A percentile compares a stretch with the other conserved stretches of the same genome.
These are phyloP conservation scores for Hanseniaspora occidentalis DNA, from an alignment of 805 yeast species.

Conservation along the genomic window DNA sequence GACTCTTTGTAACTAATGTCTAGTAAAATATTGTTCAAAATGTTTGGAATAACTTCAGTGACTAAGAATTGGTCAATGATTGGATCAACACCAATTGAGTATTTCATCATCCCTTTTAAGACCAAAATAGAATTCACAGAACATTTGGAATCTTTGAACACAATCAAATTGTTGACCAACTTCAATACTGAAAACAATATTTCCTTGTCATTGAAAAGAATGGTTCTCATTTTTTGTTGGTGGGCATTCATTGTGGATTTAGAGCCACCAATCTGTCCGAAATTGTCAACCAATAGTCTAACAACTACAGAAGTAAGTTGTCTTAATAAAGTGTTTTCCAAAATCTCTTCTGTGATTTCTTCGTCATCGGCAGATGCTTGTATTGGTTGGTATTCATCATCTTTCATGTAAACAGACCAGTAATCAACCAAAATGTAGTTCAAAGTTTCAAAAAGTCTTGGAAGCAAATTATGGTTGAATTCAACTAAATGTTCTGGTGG, in stretches of 20 bases:
- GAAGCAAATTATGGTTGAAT: slow-evolving; percentile 69
- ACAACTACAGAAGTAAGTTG: slow-evolving; percentile 90
- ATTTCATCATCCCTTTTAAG: slow-evolving; percentile 59
- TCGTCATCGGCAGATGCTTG: slow-evolving; percentile 62
- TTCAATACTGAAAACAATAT: slow-evolving; percentile 70
- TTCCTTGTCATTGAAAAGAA: slow-evolving; percentile 50
- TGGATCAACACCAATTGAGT: slow-evolving; percentile 53
- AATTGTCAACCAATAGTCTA: slow-evolving; percentile 72
- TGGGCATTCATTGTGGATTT: slow-evolving; percentile 33
- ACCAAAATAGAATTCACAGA: slow-evolving; percentile 81
- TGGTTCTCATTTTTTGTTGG: slow-evolving; percentile 51
- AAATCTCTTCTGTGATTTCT: slow-evolving; percentile 90
- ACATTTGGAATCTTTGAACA: slow-evolving; percentile 82
- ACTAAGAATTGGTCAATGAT: slow-evolving; percentile 56
- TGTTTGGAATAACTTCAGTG: slow-evolving; percentile 48
- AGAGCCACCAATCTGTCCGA: slow-evolving; percentile 56
- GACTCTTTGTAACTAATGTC: slow-evolving; percentile 77
- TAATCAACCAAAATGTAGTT: slow-evolving; percentile 60
- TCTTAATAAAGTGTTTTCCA: slow-evolving; percentile 89
- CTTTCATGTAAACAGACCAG: slow-evolving; percentile 44
- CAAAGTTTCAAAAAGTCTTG: slow-evolving; percentile 58
- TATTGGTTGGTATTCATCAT: slow-evolving; percentile 28
- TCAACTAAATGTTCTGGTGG: slow-evolving; percentile 55
- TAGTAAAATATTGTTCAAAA: slow-evolving; percentile 52
- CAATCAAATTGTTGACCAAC: slow-evolving; percentile 61